Percentiles rank a stretch among this genome's conserved stretches.
Evolutionary conservation across 2,329 filamentous ascomycete species (phyloP).

Genomic region (Neonectria neomacrospora): DNA sequence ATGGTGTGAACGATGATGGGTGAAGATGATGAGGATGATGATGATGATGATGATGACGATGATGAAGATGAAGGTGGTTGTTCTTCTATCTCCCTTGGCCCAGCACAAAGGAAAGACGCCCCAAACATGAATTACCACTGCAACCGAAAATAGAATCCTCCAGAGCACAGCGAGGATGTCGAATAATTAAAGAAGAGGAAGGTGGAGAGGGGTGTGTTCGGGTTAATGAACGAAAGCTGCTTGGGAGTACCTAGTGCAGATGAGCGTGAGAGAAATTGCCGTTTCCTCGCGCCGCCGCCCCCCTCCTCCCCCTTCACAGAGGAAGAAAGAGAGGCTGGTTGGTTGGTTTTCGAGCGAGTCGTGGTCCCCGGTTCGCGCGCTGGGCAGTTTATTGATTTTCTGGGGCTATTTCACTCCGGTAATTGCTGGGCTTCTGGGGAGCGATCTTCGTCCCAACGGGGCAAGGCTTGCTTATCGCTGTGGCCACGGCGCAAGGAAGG

Average conservation of each 20-base stretch:
- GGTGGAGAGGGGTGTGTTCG: neutral
- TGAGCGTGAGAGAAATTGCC: neutral
- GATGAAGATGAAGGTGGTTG: neutral
- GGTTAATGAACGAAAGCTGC: neutral
- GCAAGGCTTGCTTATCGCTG: neutral
- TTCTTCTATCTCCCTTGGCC: constrained; percentile 1
- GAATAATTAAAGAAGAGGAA: neutral
- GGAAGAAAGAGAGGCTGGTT: neutral
- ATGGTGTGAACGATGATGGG: neutral
- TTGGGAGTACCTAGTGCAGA: neutral
- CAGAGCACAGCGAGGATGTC: neutral
- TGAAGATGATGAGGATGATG: neutral
- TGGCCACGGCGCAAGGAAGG: neutral
- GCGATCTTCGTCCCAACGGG: neutral
- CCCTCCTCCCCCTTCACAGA: too few relatives aligned
- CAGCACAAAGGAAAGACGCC: constrained; percentile 1
- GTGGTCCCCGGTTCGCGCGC: neutral
- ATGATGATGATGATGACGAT: neutral
- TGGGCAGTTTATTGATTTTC: neutral
- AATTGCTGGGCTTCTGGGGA: neutral
- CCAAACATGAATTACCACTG: neutral
- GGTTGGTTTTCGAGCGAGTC: neutral
- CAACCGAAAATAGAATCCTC: neutral
- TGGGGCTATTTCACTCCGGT: constrained; percentile 1
- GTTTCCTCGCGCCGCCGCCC: neutral